Conservation (phyloP, 202 grass and related monocot species). For the Dendrocalamus latiflorus region DNA sequence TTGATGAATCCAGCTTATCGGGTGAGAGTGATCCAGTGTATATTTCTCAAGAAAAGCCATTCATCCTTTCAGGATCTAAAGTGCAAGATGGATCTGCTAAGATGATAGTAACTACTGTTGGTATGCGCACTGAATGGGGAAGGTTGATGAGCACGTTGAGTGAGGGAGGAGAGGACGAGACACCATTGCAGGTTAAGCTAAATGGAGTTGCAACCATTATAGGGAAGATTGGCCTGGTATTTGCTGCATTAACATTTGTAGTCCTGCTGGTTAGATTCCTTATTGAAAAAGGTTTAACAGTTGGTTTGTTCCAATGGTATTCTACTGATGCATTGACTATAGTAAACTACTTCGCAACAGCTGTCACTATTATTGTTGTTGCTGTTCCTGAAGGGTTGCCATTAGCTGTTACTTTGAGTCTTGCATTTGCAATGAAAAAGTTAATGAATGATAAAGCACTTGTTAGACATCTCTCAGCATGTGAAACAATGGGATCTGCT, state of each 20-base stretch:
- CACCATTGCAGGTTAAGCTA: conserved; percentile 80
- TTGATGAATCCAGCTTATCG: conserved; percentile 77
- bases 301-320: conserved; percentile 60
- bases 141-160: conserved; percentile 76
- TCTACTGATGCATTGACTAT: conserved; percentile 63
- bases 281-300: conserved; percentile 43
- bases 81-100: conserved; percentile 83
- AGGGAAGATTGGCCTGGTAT: conserved; percentile 70
- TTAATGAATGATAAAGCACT: conserved; percentile 96
- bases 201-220: conserved; percentile 86
- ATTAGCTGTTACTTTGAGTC: conserved; percentile 84
- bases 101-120: conserved; percentile 67
- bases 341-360: conserved; percentile 77
- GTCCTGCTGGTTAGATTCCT: conserved; percentile 65
- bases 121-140: conserved; percentile 86
- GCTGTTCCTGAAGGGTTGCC: conserved; percentile 93
- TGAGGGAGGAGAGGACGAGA: conserved; percentile 79
- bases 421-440: conserved; percentile 98
- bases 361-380: conserved; percentile 93
- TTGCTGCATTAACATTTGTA: conserved; percentile 70
- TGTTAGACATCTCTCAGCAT: conserved; percentile 80
- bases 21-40: conserved; percentile 73
- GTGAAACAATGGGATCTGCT: conserved; percentile 91
- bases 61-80: conserved; percentile 72
- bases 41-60: conserved; percentile 61